Conservation (phyloP, 176 grass and related monocot species). For the Carex littledalei region DNA sequence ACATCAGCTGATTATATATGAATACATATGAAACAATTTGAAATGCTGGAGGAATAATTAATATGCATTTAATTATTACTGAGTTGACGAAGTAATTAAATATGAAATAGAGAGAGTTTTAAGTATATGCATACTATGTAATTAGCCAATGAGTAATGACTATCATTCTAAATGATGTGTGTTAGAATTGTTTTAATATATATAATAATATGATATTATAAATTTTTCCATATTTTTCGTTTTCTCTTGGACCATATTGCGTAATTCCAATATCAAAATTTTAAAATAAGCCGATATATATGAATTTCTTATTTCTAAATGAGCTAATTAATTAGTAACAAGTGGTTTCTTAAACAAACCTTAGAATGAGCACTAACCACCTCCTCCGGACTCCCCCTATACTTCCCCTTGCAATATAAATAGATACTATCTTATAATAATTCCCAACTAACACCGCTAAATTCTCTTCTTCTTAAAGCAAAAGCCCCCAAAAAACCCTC, state of each 20-base stretch:
- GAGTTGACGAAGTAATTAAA: too few relatives aligned
- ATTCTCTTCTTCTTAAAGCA: neutral
- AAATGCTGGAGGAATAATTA: too few relatives aligned
- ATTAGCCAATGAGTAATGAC: neutral
- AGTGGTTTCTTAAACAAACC: neutral
- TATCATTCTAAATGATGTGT: neutral
- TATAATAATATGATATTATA: neutral
- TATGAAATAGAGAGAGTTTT: too few relatives aligned
- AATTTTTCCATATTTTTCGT: neutral
- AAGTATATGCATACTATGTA: too few relatives aligned
- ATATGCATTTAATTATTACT: too few relatives aligned
- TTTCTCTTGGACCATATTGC: neutral
- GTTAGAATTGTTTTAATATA: neutral
- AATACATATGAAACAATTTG: too few relatives aligned
- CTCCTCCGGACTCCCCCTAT: neutral
- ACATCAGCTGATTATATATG: too few relatives aligned
- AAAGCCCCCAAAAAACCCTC: neutral
- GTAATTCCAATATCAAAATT: neutral
- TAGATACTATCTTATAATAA: neutral
- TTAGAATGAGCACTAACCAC: neutral
- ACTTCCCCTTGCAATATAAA: neutral
- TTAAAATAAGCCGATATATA: neutral
- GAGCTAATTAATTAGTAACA: neutral
- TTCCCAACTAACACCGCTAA: neutral
- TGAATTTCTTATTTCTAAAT: neutral